A percentile compares a stretch with the other conserved stretches of the same genome.
Conservation (phyloP, 1,284 basidiomycete genomes). For the Polyporus tsugae region DNA sequence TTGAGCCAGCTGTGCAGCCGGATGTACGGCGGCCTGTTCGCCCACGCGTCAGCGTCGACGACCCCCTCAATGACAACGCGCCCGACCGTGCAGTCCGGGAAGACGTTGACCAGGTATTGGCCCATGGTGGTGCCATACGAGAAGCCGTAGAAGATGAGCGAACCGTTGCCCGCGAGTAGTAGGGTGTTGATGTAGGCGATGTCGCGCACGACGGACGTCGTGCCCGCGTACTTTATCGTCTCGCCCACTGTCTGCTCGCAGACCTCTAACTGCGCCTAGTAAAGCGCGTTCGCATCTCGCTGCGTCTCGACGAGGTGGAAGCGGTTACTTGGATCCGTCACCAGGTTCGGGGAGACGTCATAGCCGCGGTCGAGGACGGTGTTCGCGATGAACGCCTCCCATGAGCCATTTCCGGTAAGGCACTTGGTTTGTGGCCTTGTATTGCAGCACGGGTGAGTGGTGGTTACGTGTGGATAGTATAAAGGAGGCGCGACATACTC, state of each 20-base stretch:
- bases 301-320: constrained; percentile 45
- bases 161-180: constrained; percentile 48
- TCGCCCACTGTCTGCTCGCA: constrained; percentile 51
- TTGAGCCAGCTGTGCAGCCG: constrained; percentile 41
- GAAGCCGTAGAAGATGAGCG: constrained; percentile 40
- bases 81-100: constrained; percentile 38
- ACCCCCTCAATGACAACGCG: constrained; percentile 39
- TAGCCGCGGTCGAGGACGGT: constrained; percentile 48
- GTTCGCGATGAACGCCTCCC: constrained; percentile 46
- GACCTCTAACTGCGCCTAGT: constrained; percentile 45
- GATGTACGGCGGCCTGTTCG: constrained; percentile 46
- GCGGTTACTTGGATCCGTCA: constrained; percentile 36
- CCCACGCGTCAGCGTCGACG: constrained; percentile 38
- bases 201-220: constrained; percentile 51
- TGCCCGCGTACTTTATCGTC: constrained; percentile 52
- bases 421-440: constrained; percentile 47
- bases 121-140: constrained; percentile 39
- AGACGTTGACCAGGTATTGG: constrained; percentile 40
- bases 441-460: neutral
- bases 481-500: constrained; percentile 36
- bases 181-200: constrained; percentile 50
- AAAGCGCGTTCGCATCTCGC: constrained; percentile 45
- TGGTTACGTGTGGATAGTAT: neutral
- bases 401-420: constrained; percentile 40
- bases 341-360: constrained; percentile 44